Percentiles rank a stretch among this genome's conserved stretches.
phyloP scores from a whole-genome alignment of 805 yeast species.

The Candida endomychidarum region DNA sequence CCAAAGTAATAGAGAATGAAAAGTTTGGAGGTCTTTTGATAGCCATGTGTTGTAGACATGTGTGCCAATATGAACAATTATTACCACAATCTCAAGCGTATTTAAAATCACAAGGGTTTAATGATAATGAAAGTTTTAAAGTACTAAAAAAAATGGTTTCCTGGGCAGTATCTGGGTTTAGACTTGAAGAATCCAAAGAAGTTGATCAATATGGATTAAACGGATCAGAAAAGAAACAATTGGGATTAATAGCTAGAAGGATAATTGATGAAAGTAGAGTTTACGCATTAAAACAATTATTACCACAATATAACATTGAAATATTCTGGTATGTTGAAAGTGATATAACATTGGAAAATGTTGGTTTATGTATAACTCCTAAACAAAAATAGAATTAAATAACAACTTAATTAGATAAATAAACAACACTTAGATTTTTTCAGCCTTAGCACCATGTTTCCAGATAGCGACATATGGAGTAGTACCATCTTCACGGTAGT shows the following conservation, averaged over 20 bases:
- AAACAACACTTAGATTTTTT: slow-evolving; percentile 68
- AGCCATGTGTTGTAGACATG: slow-evolving; percentile 93
- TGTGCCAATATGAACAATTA: slow-evolving; percentile 62
- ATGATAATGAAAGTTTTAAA: slow-evolving; percentile 38
- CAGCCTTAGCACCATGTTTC: slow-evolving; percentile 95
- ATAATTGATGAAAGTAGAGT: slow-evolving; percentile 73
- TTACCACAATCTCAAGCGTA: slow-evolving; percentile 47
- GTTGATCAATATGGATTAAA: slow-evolving; percentile 9
- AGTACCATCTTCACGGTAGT: slow-evolving; percentile 99
- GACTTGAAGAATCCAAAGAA: slow-evolving; percentile 1
- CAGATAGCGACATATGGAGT: slow-evolving; percentile 97
- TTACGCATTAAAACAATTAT: slow-evolving; percentile 37
- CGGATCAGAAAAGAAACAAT: slow-evolving; percentile 48
- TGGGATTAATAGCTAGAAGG: slow-evolving; percentile 71
- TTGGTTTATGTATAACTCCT: slow-evolving; percentile 41
- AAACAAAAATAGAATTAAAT: slow-evolving; percentile 3
- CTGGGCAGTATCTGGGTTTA: slow-evolving; percentile 81
- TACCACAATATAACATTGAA: slow-evolving; percentile 43
- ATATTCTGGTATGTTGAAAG: slow-evolving; percentile 59
- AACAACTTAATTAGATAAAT: slow-evolving; percentile 1
- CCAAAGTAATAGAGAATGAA: background rate
- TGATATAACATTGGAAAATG: slow-evolving; percentile 69
- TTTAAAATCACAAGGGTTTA: slow-evolving; percentile 34
- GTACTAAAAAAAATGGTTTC: slow-evolving; percentile 66
- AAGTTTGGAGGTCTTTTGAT: slow-evolving; percentile 60